Conservation (phyloP, 176 grass and related monocot species). For the Olyra latifolia region DNA sequence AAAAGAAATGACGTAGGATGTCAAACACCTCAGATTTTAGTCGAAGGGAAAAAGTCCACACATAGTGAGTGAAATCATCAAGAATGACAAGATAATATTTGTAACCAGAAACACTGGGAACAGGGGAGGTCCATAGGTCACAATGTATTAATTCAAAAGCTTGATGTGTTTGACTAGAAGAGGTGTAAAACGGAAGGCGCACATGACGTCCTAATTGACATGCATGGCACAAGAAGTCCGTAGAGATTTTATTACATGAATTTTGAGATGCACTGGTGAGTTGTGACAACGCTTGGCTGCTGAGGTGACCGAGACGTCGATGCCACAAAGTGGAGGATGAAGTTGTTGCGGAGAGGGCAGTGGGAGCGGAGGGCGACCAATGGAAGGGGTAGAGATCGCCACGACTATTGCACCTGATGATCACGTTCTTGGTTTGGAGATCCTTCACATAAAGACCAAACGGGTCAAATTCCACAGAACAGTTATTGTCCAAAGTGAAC, state of each 20-base stretch:
- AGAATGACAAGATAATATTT: not conserved
- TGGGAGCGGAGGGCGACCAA: not conserved
- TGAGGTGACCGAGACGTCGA: no score
- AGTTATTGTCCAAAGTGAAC: no score
- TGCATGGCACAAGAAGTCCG: rapidly evolving
- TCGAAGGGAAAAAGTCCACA: not conserved
- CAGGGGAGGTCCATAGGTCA: no score
- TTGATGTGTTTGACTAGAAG: no score
- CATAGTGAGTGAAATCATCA: not conserved
- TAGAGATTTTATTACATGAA: not conserved
- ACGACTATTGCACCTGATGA: not conserved
- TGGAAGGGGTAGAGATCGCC: not conserved
- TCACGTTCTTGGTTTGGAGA: no score
- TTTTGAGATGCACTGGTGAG: not conserved
- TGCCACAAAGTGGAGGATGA: not conserved
- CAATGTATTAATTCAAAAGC: no score
- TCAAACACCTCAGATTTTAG: not conserved
- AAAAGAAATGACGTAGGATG: not conserved
- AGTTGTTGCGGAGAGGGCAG: not conserved
- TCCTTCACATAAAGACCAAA: no score
- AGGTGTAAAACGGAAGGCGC: no score
- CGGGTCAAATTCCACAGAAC: no score
- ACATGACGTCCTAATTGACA: no score
- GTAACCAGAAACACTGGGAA: no score
- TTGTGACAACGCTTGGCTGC: no score